Conservation (phyloP, 2,329 filamentous ascomycete species). For the Onygenales sp. region DNA sequence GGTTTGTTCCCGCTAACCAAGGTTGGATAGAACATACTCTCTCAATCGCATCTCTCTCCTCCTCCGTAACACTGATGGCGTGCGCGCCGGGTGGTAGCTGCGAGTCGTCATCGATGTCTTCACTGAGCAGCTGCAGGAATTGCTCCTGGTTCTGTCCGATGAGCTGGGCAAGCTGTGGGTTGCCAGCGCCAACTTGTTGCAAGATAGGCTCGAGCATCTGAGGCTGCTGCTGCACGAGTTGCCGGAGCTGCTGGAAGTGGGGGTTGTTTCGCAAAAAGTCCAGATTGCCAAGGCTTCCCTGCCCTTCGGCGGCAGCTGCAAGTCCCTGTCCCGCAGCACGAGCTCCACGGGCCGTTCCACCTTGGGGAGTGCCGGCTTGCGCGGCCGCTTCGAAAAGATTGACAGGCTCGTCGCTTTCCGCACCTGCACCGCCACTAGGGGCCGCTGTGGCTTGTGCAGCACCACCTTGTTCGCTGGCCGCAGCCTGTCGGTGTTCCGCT, state of each 20-base stretch:
- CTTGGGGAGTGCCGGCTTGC: slow-evolving; percentile 48
- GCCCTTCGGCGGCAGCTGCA: slow-evolving; percentile 12
- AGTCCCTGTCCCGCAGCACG: slow-evolving; percentile 15
- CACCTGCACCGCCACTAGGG: slow-evolving; percentile 19
- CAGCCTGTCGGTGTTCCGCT: slow-evolving; percentile 54
- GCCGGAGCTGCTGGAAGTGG: slow-evolving; percentile 94
- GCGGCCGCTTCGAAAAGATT: slow-evolving; percentile 93
- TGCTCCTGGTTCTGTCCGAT: slow-evolving; percentile 89
- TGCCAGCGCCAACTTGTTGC: slow-evolving; percentile 88
- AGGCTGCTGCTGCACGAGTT: slow-evolving; percentile 94
- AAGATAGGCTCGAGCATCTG: slow-evolving; percentile 98
- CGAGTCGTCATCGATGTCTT: slow-evolving; percentile 74
- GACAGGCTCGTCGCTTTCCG: slow-evolving; percentile 52
- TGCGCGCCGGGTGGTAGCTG: slow-evolving; percentile 66
- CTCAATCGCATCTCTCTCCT: slow-evolving; percentile 95
- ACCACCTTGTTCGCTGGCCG: slow-evolving; percentile 32
- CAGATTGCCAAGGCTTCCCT: slow-evolving; percentile 56
- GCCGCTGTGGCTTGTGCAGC: slow-evolving; percentile 31
- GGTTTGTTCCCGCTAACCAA: not conserved
- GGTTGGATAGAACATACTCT: slow-evolving; percentile 50
- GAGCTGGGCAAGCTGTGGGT: slow-evolving; percentile 85
- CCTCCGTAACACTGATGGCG: slow-evolving; percentile 76
- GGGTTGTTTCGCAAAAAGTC: slow-evolving; percentile 92
- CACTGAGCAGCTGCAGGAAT: slow-evolving; percentile 81
- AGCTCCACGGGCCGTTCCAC: slow-evolving; percentile 26